Evolutionary conservation across 225 moss, liverwort and hornwort species (phyloP).

Genomic region (Bryoerythrophyllum caledonicum): DNA sequence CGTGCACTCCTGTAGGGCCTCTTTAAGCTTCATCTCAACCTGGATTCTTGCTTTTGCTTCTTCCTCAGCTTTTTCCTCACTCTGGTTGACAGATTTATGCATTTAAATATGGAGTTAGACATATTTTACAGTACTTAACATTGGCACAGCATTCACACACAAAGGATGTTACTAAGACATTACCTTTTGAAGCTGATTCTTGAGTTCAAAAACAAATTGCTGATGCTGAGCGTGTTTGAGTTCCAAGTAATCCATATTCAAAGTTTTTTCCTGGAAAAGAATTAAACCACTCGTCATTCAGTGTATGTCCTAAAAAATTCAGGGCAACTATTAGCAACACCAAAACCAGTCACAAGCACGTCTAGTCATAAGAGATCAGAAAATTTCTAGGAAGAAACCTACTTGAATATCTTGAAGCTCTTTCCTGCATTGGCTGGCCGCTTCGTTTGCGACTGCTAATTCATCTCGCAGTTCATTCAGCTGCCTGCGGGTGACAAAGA

Average conservation of each 20-base stretch:
- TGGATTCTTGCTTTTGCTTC: constrained; percentile 35
- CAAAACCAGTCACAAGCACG: not conserved
- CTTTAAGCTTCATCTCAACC: constrained; percentile 48
- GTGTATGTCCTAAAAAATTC: not conserved
- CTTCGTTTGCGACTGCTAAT: constrained; percentile 42
- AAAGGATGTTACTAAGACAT: not conserved
- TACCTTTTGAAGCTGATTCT: constrained; percentile 41
- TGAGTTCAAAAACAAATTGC: constrained; percentile 31
- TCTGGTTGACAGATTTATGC: constrained; percentile 33
- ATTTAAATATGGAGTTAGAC: constrained; percentile 14
- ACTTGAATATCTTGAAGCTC: constrained; percentile 53
- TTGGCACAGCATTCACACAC: not conserved
- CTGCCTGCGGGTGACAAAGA: constrained; percentile 50
- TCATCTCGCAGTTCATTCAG: constrained; percentile 59
- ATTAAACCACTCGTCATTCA: not conserved
- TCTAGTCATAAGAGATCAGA: not conserved
- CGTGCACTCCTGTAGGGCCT: constrained; percentile 46
- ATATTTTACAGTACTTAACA: not conserved
- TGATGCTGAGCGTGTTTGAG: constrained; percentile 45
- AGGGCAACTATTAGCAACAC: not conserved
- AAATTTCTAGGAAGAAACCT: constrained; percentile 17
- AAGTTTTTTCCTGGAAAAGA: constrained; percentile 31
- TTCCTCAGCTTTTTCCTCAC: constrained; percentile 42
- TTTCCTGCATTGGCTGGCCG: constrained; percentile 35
- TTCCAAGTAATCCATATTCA: constrained; percentile 40